Conservation (phyloP, 805 yeast genomes). For the Candida quercuum region DNA sequence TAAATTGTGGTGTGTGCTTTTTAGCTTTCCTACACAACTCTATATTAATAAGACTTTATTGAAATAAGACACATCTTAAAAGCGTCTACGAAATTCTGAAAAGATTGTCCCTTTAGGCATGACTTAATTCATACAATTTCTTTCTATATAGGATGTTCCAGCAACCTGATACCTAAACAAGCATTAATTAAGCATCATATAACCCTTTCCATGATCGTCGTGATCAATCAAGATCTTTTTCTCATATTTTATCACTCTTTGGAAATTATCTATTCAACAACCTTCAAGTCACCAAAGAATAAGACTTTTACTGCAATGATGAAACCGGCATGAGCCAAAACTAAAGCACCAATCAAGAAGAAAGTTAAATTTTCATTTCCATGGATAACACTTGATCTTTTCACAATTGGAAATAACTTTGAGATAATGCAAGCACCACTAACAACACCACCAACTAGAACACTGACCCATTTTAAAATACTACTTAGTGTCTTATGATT, state of each 20-base stretch:
- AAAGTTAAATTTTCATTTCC: conserved; percentile 33
- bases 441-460: conserved; percentile 51
- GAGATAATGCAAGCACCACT: conserved; percentile 52
- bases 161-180: too few relatives aligned
- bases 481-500: conserved; percentile 38
- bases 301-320: conserved; percentile 60
- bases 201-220: too few relatives aligned
- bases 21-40: too few relatives aligned
- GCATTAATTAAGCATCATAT: too few relatives aligned
- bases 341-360: conserved; percentile 35
- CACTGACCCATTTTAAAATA: conserved; percentile 58
- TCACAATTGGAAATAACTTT: conserved; percentile 38
- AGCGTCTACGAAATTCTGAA: too few relatives aligned
- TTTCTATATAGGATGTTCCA: too few relatives aligned
- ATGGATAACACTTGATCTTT: conserved; percentile 27
- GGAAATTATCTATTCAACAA: conserved; percentile 9
- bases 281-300: conserved; percentile 46
- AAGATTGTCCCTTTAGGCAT: too few relatives aligned
- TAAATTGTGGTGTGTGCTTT: too few relatives aligned
- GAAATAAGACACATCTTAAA: too few relatives aligned
- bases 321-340: conserved; percentile 48
- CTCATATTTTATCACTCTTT: not conserved
- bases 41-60: too few relatives aligned
- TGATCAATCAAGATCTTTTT: not conserved
- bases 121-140: too few relatives aligned